A percentile compares a stretch with the other conserved stretches of the same genome.
These are phyloP conservation scores for Solanum stenotomum DNA, from an alignment of 257 asterid genomes.

Conservation along the genomic window DNA sequence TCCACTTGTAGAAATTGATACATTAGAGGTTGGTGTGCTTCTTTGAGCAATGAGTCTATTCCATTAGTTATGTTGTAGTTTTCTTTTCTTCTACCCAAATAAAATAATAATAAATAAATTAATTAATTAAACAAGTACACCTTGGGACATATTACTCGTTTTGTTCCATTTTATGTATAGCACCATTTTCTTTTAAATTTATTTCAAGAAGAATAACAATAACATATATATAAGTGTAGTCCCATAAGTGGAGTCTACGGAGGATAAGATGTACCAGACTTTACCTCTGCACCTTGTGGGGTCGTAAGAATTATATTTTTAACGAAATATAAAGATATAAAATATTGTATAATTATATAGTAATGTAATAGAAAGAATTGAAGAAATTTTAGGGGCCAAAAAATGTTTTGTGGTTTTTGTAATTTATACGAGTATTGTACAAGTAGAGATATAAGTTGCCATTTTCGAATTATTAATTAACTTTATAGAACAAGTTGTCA, in stretches of 20 bases:
- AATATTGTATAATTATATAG: no score
- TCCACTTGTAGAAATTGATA: not conserved
- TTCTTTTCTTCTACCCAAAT: not conserved
- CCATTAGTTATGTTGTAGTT: not conserved
- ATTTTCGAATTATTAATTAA: not conserved
- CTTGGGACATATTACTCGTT: not conserved
- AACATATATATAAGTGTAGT: no score
- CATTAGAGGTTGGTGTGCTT: not conserved
- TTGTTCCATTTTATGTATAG: not conserved
- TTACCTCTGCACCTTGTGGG: no score
- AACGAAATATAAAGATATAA: no score
- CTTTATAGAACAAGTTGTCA: not conserved
- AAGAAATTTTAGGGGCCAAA: not conserved
- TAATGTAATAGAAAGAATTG: not conserved
- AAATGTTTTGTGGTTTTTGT: not conserved
- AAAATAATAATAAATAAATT: not conserved
- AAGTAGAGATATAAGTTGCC: not conserved
- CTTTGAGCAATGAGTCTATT: not conserved
- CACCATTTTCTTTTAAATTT: not conserved
- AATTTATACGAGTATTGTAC: not conserved
- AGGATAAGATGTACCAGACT: not conserved
- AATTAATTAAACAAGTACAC: not conserved
- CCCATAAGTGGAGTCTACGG: accelerated
- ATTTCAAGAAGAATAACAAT: accelerated
- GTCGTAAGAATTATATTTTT: no score